Base-by-base conservation (phyloP, 345 rosid species). In the Eucalyptus tenuipes region DNA sequence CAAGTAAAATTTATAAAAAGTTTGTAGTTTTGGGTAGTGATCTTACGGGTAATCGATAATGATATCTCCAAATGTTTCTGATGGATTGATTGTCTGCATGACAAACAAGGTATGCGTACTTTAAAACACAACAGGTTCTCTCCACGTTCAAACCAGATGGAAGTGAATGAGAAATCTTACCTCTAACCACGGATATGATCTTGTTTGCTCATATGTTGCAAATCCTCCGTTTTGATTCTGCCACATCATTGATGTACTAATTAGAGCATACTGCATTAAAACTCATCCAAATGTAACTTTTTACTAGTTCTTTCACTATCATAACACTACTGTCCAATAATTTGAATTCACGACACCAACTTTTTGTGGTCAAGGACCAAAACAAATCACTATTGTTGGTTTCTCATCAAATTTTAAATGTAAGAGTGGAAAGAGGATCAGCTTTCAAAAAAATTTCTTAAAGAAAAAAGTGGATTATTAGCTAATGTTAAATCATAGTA, bases 181-280 rank as follows among this genome's bases (percentile, higher is more conserved):
- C 97, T 96, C 97, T 66, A 96, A 86, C 96, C 94, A 93, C 0
- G 95, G 86, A 90, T 94, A 93, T 47, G 98, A 95, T 93, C 98
- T 92, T 11, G 97, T 93, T 50, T 89, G 96, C 90, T 96, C 98
- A 87, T 93, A 96, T 2, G 99, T 90, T 3, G 96, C 96, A 91
- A 95, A 95, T 6, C 99, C 99, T 31, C 97, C 97, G 89, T 89
- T 93, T 2, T 87, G 86, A 86, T 95, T 95, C 97, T 96, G 90
- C 12, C n/a, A 59, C 66, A 59, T 27, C n/a, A 59, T 55, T 55
- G 29, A 12, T 59, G 66, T 64, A 8, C 2, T 59, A 55, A 55
- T 55, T 55, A 55, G 13, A 55, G 61, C 27, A 17, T 55, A 22
- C 61, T 24, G 29, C 61, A 55, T 24, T 59, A 3, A 27, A 59